Evolutionary conservation across 2,329 filamentous ascomycete genomes (phyloP), one percentile per base, ranked within the genome.

Genomic region (Metarhizium humberi): DNA sequence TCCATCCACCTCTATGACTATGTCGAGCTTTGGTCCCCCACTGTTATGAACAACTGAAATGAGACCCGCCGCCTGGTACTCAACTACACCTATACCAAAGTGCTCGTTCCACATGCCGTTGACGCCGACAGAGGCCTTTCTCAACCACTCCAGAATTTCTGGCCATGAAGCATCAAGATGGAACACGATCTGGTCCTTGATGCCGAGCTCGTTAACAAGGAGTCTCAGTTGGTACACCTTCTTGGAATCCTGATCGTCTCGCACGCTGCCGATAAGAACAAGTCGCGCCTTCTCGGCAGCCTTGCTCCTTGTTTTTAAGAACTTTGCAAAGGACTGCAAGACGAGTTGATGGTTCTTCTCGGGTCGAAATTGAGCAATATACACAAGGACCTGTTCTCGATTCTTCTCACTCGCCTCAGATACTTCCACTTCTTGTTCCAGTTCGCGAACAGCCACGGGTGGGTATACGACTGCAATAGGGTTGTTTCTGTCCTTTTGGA

Each of bases 41-140:
- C 88, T 94, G 70, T 96, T 79, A 65, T 99, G 94, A 8, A 97
- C 94, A 0, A 99, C 92, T 5, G 87, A 85, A 56, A 99, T 91
- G 56, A 99, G 76, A 1, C 94, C 94, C 0, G 94, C 94, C 4
- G 94, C 94, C 68, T 97, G 92, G 67, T 97, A 99, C 75, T 99
- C 94, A 45, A 99, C 94, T 16, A 97, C 92, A 1, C 94, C 94
- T 57, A 99, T 99, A 25, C 94, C 94, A 68, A 99, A 99, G 71
- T 99, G 94, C 74, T 99, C 94, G 69, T 96, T 97, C 92, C 94
- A 99, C 94, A 99, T 99, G 65, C 88, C 90, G 64, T 99, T 99
- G 34, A 95, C 91, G 51, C 94, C 94, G 2, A 99, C 82, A 18
- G 84, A 92, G 4, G 88, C 85, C 59, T 77, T 84, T 53, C 82